A percentile compares a stretch with the other conserved stretches of the same genome.
Conservation (phyloP, 1,284 basidiomycete species). For the Jaminaea rosea region DNA sequence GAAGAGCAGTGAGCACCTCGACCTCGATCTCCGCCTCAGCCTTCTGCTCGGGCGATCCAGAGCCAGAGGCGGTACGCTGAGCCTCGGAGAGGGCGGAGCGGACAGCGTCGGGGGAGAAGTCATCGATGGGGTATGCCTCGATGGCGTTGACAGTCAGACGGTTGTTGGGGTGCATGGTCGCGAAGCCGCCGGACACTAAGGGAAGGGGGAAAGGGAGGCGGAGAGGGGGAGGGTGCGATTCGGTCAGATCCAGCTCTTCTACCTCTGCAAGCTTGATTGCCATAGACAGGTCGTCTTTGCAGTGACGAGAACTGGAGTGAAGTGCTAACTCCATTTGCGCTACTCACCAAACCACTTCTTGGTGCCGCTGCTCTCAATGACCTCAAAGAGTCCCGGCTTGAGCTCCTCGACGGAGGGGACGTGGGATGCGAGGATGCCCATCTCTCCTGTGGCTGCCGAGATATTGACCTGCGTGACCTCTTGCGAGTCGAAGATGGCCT, state of each 20-base stretch:
- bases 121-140: conserved; percentile 85
- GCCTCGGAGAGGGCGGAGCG: conserved; percentile 84
- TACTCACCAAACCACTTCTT: conserved; percentile 44
- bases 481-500: conserved; percentile 35
- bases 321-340: too few relatives aligned
- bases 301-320: neutral
- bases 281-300: neutral
- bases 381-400: conserved; percentile 43
- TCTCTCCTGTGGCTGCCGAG: conserved; percentile 38
- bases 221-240: too few relatives aligned
- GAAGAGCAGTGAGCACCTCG: conserved; percentile 89
- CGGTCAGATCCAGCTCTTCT: too few relatives aligned
- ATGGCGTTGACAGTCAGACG: conserved; percentile 91
- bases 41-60: conserved; percentile 85
- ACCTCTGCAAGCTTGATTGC: too few relatives aligned
- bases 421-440: conserved; percentile 42
- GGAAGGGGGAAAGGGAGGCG: too few relatives aligned
- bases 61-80: conserved; percentile 68
- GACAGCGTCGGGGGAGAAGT: conserved; percentile 81
- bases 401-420: conserved; percentile 45
- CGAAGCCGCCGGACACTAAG: conserved; percentile 95
- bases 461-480: conserved; percentile 44
- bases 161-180: conserved; percentile 96
- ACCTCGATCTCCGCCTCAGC: conserved; percentile 87
- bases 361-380: conserved; percentile 39